A percentile compares a stretch with the other conserved stretches of the same genome.
These are phyloP conservation scores for Rhizomucor pusillus DNA, from an alignment of 371 early-diverging fungal genomes.

Conservation along the genomic window DNA sequence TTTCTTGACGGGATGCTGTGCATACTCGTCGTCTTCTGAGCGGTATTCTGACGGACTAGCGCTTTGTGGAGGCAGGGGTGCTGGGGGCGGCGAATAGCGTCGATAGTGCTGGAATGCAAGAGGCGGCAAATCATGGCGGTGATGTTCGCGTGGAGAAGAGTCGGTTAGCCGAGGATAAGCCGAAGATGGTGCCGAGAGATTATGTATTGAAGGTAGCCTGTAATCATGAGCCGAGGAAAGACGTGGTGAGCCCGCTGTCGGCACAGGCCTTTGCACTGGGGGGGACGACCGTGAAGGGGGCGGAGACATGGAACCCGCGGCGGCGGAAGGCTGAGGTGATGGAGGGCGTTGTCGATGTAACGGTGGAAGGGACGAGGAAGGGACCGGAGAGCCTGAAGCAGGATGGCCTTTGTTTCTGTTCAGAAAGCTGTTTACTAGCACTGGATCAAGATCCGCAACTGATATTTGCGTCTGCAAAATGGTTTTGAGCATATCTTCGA, in stretches of 20 bases:
- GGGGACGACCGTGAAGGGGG: slow-evolving; percentile 7
- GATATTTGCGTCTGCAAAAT: slow-evolving; percentile 26
- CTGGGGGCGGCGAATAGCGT: slow-evolving; percentile 6
- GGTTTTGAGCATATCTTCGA: slow-evolving; percentile 44
- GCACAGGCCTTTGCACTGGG: slow-evolving; percentile 9
- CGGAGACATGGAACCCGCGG: slow-evolving; percentile 2
- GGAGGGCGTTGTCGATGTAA: background rate
- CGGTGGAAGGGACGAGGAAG: slow-evolving; percentile 8
- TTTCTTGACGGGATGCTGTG: slow-evolving; percentile 20
- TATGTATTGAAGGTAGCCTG: slow-evolving; percentile 35
- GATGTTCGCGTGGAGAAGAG: too few species aligned
- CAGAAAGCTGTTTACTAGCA: slow-evolving; percentile 21
- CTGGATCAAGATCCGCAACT: slow-evolving; percentile 19
- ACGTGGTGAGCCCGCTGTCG: slow-evolving; percentile 6
- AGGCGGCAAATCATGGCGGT: slow-evolving; percentile 23
- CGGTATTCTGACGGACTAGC: too few species aligned
- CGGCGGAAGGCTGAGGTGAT: background rate
- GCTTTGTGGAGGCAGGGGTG: slow-evolving; percentile 5
- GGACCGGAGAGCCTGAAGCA: slow-evolving; percentile 10
- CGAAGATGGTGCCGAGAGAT: slow-evolving; percentile 26
- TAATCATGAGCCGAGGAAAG: slow-evolving; percentile 20
- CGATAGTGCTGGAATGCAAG: slow-evolving; percentile 26
- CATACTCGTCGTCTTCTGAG: slow-evolving; percentile 12
- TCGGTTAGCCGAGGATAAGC: slow-evolving; percentile 11
- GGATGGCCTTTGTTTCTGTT: slow-evolving; percentile 11